phyloP scores from a whole-genome alignment of 305 asterid species.

The Solanum hybrid region DNA sequence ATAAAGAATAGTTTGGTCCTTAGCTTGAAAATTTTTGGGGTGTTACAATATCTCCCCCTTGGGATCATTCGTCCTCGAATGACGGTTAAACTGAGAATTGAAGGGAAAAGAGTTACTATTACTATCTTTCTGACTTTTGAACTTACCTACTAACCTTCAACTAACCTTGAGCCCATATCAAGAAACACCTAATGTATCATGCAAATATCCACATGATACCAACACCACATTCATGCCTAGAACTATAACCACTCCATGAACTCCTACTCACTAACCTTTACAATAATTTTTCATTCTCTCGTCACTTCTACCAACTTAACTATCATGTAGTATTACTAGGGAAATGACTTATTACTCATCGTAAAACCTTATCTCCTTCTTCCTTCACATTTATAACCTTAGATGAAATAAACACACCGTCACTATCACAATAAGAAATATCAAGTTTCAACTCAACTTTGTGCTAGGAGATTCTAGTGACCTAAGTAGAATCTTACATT shows the following conservation, averaged over 20 bases:
- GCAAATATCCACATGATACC: background rate
- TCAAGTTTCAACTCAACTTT: background rate
- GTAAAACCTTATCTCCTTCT: background rate
- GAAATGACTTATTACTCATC: background rate
- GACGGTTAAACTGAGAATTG: background rate
- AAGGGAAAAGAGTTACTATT: background rate
- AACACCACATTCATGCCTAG: background rate
- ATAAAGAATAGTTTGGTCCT: background rate
- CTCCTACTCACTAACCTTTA: background rate
- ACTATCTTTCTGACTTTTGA: background rate
- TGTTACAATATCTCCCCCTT: background rate
- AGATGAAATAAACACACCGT: background rate
- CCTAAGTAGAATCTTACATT: background rate
- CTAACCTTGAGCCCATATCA: background rate
- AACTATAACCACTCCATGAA: background rate
- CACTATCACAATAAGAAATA: background rate
- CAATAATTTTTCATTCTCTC: background rate
- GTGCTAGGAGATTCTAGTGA: background rate
- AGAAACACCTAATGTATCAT: background rate
- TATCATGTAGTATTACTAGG: background rate
- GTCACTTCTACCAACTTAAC: background rate
- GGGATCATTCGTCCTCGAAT: no score
- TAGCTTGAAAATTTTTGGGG: background rate
- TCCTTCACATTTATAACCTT: background rate
- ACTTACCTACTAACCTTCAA: background rate